Evolutionary conservation across 2,329 filamentous ascomycete genomes (phyloP), one percentile per base, ranked within the genome.

Genomic region (Aspergillus glaucus): DNA sequence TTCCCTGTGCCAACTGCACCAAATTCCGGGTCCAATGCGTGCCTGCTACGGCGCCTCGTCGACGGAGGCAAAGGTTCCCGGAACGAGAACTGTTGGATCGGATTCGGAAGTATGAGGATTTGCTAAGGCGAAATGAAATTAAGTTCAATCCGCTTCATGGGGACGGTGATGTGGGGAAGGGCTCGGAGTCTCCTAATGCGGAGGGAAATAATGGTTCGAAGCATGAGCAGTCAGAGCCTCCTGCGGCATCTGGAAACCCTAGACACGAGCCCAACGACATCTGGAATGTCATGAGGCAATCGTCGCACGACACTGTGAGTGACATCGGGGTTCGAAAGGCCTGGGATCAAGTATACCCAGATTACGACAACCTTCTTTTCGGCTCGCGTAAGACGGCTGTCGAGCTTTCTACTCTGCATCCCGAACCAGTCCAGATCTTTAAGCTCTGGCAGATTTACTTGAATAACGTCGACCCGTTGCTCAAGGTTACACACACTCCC

Each of bases 51-150:
- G 80, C 55, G 1, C 56, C 57, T 67, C 81, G 62, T 72, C 82
- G 62, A 73, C 81, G 60, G 68, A 82, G 61, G 65, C 26, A 12
- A 30, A 80, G 81, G 47, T 81, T 87, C 42, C 80, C 84, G 19
- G 86, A 90, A 67, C 79, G 79, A 60, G 84, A 87, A 49, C 72
- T 90, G 37, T 72, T 88, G 46, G 81, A 86, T 6, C 80, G 84
- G n/a, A 72, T 89, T 19, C 79, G 77, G 47, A 78, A 79, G 44
- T 89, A 89, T 58, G 87, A 90, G 67, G 64, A 69, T 6, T 69
- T 90, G 37, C 72, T 90, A 28, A 75, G 76, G 46, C 77, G 85
- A 63, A 76, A 88, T 58, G 79, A 82, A 45, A 79, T 90, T 59
- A 69, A 75, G n/a, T 87, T 89, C 55, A 81, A 88, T 44, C 77